These are phyloP conservation scores for Termitomyces sp. DNA, from an alignment of 1,284 basidiomycete species.

Conservation along the genomic window DNA sequence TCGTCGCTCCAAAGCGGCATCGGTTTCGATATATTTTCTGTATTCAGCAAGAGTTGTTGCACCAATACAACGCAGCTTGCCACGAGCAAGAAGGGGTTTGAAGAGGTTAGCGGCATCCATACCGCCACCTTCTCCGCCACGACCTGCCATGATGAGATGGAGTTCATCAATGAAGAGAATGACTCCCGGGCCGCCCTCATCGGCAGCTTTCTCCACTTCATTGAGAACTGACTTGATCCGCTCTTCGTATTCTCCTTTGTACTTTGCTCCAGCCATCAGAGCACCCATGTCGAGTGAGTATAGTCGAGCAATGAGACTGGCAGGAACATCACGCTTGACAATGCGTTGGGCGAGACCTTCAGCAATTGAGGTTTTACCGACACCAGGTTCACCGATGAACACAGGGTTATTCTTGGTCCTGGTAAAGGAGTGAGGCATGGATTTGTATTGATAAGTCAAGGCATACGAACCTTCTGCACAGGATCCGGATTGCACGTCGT, in stretches of 20 bases:
- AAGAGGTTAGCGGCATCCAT: conserved; percentile 89
- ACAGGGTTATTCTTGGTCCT: conserved; percentile 93
- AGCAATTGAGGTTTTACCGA: conserved; percentile 90
- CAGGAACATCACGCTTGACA: conserved; percentile 92
- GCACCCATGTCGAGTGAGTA: conserved; percentile 92
- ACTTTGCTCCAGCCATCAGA: conserved; percentile 94
- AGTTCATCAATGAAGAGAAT: conserved; percentile 97
- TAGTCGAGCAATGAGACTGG: conserved; percentile 78
- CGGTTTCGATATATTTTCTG: conserved; percentile 93
- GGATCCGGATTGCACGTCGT: conserved; percentile 53
- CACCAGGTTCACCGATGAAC: conserved; percentile 90
- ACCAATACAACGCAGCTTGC: conserved; percentile 78
- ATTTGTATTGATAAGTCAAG: neutral
- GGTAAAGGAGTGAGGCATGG: neutral
- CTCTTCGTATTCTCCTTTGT: conserved; percentile 97
- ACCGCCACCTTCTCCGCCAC: conserved; percentile 68
- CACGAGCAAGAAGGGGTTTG: conserved; percentile 87
- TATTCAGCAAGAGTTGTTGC: conserved; percentile 95
- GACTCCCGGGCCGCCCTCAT: conserved; percentile 75
- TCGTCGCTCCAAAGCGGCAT: conserved; percentile 89
- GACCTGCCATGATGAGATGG: conserved; percentile 87
- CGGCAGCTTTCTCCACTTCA: conserved; percentile 90
- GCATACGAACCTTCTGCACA: conserved; percentile 59
- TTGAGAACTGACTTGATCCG: conserved; percentile 89
- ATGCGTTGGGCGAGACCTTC: conserved; percentile 97